Base-by-base conservation (phyloP, 441 rosid genomes). In the Euphorbia celastroides region DNA sequence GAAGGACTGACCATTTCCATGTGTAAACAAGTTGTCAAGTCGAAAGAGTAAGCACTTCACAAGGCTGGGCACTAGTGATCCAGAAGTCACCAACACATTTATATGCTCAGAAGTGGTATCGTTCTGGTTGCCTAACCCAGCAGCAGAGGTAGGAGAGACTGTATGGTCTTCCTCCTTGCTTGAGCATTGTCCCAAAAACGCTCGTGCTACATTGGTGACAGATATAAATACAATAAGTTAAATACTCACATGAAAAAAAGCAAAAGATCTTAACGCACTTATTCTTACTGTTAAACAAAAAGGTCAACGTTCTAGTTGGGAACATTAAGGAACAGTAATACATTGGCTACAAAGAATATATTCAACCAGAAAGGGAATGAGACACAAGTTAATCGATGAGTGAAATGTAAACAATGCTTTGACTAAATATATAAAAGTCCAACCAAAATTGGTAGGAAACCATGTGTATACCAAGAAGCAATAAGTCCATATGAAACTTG, bases 41-140 rank as follows among this genome's bases (percentile, higher is more conserved):
- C 86, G 84, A 74, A 85, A 92, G 68, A 92, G 89, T 62, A 88
- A 66, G 80, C 96, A 88, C 78, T 92, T 90, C 54, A 86, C 88
- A 1, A 90, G 86, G 83, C 96, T 90, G 3, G 96, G 98, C 75
- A 92, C 79, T 79, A 89, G 83, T 13, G 93, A 86, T 51, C 98
- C 96, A 1, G 92, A 84, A 74, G 98, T 92, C 78, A 92, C 95
- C 61, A 92, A 74, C 73, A 92, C 72, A 80, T 92, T 88, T 70
- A 92, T 64, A 73, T 81, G 76, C 57, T 68, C 67, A 64, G 50
- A 51, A 55, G 76, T 73, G 50, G 75, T 34, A 61, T 72, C 76
- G 6, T 65, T 41, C 59, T 72, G 62, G 59, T 59, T 71, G 12
- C 60, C 38, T 41, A 44, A 61, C 30, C 62, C 71, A 62, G 70